Evolutionary conservation across 1,139 yeast genomes (phyloP).

Genomic region (Taiozyma sp.): DNA sequence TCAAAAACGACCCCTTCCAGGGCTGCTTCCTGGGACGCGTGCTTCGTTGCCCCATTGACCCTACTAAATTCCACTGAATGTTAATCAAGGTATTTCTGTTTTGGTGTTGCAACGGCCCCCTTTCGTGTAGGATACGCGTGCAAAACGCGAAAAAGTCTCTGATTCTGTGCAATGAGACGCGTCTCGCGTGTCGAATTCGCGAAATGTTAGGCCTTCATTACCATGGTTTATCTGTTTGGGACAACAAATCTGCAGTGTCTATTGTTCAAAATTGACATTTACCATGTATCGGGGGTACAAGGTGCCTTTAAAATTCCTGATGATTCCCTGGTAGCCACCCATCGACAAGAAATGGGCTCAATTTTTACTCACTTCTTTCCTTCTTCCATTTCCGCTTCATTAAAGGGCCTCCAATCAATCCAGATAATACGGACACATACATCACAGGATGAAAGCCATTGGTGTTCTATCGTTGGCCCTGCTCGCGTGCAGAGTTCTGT

Average conservation of each 20-base stretch:
- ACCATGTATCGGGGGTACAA: too few relatives aligned
- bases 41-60: not conserved
- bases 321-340: not conserved
- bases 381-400: not conserved
- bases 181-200: not conserved
- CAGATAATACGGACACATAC: not conserved
- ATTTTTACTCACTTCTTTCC: not conserved
- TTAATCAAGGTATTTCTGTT: not conserved
- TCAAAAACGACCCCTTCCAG: not conserved
- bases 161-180: not conserved
- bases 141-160: not conserved
- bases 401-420: not conserved
- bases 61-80: not conserved
- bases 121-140: not conserved
- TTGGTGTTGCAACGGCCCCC: not conserved
- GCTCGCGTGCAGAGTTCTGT: conserved; percentile 4
- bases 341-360: not conserved
- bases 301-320: too few relatives aligned
- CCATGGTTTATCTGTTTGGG: not conserved
- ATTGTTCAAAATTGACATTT: not conserved
- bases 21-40: not conserved
- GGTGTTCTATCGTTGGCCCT: not conserved
- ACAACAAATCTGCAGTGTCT: not conserved
- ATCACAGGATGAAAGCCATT: not conserved
- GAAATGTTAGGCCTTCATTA: not conserved